These are phyloP conservation scores for Fomitopsis serialis DNA, from an alignment of 768 basidiomycete species.

Conservation along the genomic window DNA sequence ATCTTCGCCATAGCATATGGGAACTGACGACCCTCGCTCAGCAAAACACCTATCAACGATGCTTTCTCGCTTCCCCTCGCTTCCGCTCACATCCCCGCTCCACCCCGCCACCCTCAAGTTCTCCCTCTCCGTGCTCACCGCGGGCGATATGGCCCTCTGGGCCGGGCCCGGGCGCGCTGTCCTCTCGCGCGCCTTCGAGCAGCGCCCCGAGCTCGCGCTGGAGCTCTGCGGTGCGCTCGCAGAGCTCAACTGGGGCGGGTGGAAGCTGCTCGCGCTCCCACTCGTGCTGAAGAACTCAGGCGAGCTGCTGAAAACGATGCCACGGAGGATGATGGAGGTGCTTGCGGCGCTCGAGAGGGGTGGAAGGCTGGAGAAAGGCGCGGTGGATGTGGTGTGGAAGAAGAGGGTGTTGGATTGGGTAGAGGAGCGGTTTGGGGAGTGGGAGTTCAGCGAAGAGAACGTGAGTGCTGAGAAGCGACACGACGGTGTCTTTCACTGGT, in stretches of 20 bases:
- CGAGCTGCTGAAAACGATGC: conserved; percentile 40
- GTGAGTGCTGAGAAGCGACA: conserved; percentile 32
- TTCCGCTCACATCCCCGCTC: conserved; percentile 23
- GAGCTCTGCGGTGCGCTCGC: conserved; percentile 56
- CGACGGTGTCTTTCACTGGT: too few relatives aligned
- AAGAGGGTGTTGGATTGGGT: conserved; percentile 48
- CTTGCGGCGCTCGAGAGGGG: conserved; percentile 41
- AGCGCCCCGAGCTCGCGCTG: conserved; percentile 36
- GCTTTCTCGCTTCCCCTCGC: conserved; percentile 22
- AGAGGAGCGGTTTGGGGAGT: conserved; percentile 34
- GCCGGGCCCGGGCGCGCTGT: conserved; percentile 46
- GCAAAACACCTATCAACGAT: conserved; percentile 34
- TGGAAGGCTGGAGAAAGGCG: conserved; percentile 40
- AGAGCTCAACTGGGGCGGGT: conserved; percentile 69
- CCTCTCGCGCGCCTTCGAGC: conserved; percentile 42
- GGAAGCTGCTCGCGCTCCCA: conserved; percentile 65
- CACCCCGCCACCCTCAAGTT: conserved; percentile 29
- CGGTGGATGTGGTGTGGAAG: conserved; percentile 57
- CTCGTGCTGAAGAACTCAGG: conserved; percentile 47
- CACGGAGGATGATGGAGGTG: conserved; percentile 39
- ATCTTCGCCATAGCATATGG: neutral
- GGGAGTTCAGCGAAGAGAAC: conserved; percentile 33
- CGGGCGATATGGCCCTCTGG: conserved; percentile 38
- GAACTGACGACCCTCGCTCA: conserved; percentile 12
- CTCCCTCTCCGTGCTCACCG: conserved; percentile 30